Evolutionary conservation across 2,329 filamentous ascomycete species (phyloP), one percentile per base, ranked within the genome.

Genomic region (Tolypocladium pustulatum): DNA sequence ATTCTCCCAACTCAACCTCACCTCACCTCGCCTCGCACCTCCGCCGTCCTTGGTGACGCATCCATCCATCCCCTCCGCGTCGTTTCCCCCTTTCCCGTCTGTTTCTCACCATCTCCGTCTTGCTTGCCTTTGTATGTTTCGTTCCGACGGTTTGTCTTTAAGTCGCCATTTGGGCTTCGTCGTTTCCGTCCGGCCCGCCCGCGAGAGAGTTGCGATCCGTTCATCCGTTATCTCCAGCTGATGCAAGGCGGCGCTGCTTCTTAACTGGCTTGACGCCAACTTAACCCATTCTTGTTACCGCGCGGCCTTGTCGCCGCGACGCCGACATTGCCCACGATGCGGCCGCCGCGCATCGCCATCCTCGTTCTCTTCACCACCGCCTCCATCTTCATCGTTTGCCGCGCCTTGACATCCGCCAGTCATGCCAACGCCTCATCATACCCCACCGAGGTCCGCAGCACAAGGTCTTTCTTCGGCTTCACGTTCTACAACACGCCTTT

Each of bases 401-500:
- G 81, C 63, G 75, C 79, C 60, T 67, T 83, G 64, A 73, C 73
- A 51, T 75, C 79, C n/a, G 61, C 69, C 56, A 62, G 65, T 36
- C 67, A 65, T 57, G 59, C 64, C 54, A 64, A 65, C 59, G 65
- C 63, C 64, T 64, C 60, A 46, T 60, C 64, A 51, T 64, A 66
- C 59, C 64, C 66, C 54, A 55, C 66, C 49, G 63, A 62, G 38
- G 37, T 62, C 55, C 62, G 61, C 54, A 56, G 65, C 32, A 61
- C 61, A 52, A 67, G 65, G 52, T 67, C 69, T 8, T 62, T 72
- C 43, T 71, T 71, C 64, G 67, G 71, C 43, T 76, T 90, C 63
- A 85, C 90, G 73, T 87, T 87, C 63, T 89, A 90, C 72, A 85
- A 85, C 60, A 80, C 86, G 6, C 87, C 92, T 0, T 90, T 92